These are phyloP conservation scores for Candida labiduridarum DNA, from an alignment of 1,139 yeast species.

Conservation along the genomic window DNA sequence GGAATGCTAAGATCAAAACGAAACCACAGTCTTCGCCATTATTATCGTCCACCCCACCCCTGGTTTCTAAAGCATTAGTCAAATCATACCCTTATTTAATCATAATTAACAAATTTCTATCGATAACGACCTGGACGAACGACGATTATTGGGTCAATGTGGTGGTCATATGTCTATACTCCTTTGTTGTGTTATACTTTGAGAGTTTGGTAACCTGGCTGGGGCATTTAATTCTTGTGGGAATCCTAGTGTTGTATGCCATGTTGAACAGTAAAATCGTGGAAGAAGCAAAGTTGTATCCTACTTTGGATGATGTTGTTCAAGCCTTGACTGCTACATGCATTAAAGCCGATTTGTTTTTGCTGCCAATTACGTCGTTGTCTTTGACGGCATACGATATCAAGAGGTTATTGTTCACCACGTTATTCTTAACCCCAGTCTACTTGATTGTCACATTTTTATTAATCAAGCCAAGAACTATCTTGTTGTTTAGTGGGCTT, in stretches of 20 bases:
- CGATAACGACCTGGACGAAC: conserved; percentile 88
- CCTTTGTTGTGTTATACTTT: conserved; percentile 68
- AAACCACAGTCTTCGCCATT: conserved; percentile 64
- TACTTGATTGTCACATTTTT: conserved; percentile 71
- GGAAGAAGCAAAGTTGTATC: conserved; percentile 62
- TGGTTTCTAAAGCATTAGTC: conserved; percentile 81
- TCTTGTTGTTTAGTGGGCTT: conserved; percentile 62
- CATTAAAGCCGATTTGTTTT: conserved; percentile 71
- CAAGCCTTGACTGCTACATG: conserved; percentile 76
- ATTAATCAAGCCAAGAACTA: conserved; percentile 69
- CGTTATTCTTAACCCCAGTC: conserved; percentile 81
- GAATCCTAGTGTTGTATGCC: conserved; percentile 67
- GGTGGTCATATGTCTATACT: conserved; percentile 58
- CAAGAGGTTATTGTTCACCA: conserved; percentile 77
- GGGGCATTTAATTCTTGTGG: conserved; percentile 79
- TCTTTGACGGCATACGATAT: conserved; percentile 77
- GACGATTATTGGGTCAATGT: conserved; percentile 81
- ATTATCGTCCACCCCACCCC: conserved; percentile 83
- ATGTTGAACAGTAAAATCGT: conserved; percentile 52
- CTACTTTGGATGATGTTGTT: conserved; percentile 89
- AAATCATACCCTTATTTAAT: conserved; percentile 82
- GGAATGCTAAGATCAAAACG: conserved; percentile 5
- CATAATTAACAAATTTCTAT: conserved; percentile 66
- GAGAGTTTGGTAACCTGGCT: conserved; percentile 72
- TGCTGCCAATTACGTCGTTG: conserved; percentile 74